These are phyloP conservation scores for Tylopilus sp. DNA, from an alignment of 768 basidiomycete species.

Conservation along the genomic window DNA sequence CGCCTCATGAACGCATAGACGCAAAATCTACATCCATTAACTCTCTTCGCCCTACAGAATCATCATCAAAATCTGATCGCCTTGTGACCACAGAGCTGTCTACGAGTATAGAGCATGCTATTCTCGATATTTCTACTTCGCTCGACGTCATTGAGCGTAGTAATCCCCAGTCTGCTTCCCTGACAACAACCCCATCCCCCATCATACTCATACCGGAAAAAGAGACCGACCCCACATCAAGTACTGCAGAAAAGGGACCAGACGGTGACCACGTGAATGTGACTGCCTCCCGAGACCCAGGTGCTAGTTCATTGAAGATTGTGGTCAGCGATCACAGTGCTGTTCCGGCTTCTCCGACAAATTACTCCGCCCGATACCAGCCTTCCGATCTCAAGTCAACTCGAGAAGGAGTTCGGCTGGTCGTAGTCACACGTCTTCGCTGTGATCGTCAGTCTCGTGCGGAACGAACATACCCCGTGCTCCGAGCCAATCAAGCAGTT, in stretches of 20 bases:
- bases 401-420: slow-evolving; percentile 58
- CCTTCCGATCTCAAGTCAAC: slow-evolving; percentile 37
- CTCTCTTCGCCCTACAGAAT: slow-evolving; percentile 6
- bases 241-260: slow-evolving; percentile 4
- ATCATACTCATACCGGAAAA: slow-evolving; percentile 14
- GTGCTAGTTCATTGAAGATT: slow-evolving; percentile 18
- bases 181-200: slow-evolving; percentile 12
- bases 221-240: slow-evolving; percentile 11
- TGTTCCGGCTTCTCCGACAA: slow-evolving; percentile 7
- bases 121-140: slow-evolving; percentile 9
- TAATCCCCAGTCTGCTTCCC: slow-evolving; percentile 8
- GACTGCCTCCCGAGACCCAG: slow-evolving; percentile 9
- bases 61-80: slow-evolving; percentile 4
- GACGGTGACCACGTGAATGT: slow-evolving; percentile 9
- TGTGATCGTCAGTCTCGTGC: slow-evolving; percentile 58
- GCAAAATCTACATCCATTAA: slow-evolving; percentile 3
- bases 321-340: slow-evolving; percentile 30
- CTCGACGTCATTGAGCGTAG: slow-evolving; percentile 5
- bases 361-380: slow-evolving; percentile 8
- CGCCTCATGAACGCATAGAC: slow-evolving; percentile 12
- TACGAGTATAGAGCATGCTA: slow-evolving; percentile 8
- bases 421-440: slow-evolving; percentile 58
- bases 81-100: slow-evolving; percentile 2
- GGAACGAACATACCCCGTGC: slow-evolving; percentile 60
- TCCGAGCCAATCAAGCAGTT: slow-evolving; percentile 55